Percentiles rank a stretch among this genome's conserved stretches.
These are phyloP conservation scores for Euphorbia celastroides DNA, from an alignment of 441 rosid genomes.

Conservation along the genomic window DNA sequence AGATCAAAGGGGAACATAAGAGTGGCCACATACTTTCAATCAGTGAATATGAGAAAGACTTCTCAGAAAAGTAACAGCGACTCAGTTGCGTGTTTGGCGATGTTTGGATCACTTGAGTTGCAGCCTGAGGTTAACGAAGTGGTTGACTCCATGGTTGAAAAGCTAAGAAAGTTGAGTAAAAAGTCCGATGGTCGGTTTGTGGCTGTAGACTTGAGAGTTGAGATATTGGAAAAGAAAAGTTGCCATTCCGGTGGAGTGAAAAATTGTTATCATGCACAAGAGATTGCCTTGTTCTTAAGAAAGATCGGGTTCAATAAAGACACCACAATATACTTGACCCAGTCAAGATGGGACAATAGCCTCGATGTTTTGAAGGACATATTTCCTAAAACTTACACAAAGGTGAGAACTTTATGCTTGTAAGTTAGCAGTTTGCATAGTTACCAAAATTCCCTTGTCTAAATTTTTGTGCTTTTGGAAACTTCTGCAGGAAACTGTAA, in stretches of 20 bases:
- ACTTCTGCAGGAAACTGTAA: slow-evolving; percentile 68
- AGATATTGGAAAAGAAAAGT: slow-evolving; percentile 57
- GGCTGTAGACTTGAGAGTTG: slow-evolving; percentile 87
- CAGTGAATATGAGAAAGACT: slow-evolving; percentile 81
- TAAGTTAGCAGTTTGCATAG: background rate
- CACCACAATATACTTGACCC: slow-evolving; percentile 82
- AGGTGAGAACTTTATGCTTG: slow-evolving; percentile 43
- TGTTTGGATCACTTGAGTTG: slow-evolving; percentile 80
- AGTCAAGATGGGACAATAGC: slow-evolving; percentile 87
- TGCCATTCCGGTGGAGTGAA: slow-evolving; percentile 57
- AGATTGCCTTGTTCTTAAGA: slow-evolving; percentile 73
- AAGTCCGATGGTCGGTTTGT: slow-evolving; percentile 67
- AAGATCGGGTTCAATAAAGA: slow-evolving; percentile 74
- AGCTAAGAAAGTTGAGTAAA: slow-evolving; percentile 65
- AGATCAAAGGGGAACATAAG: slow-evolving; percentile 71
- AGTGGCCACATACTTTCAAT: slow-evolving; percentile 81
- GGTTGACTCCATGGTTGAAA: slow-evolving; percentile 69
- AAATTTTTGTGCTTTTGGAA: slow-evolving; percentile 12
- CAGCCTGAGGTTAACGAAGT: slow-evolving; percentile 73
- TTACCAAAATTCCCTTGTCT: background rate
- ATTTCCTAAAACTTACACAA: slow-evolving; percentile 85
- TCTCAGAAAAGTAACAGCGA: slow-evolving; percentile 49
- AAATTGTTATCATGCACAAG: slow-evolving; percentile 73
- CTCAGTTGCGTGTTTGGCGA: slow-evolving; percentile 72
- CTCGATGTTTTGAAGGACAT: slow-evolving; percentile 75